Evolutionary conservation across 208 protist species (phyloP).

Genomic region (Leishmania major): DNA sequence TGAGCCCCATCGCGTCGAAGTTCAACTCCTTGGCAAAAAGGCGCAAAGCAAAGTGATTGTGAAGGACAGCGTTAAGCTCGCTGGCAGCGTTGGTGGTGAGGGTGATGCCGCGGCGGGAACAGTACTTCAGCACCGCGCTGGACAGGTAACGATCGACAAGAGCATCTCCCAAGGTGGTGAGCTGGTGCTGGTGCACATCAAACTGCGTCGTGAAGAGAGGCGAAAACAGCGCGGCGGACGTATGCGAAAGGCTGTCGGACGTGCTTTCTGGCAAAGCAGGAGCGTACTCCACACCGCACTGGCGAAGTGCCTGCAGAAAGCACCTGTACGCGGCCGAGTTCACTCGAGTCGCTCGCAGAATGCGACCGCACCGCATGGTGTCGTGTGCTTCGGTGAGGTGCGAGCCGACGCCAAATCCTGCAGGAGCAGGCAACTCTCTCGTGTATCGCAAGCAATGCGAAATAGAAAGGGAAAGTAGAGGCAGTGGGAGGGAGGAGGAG

Average conservation of each 20-base stretch:
- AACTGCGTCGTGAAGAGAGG: constrained; percentile 63
- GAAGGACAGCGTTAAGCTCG: constrained; percentile 74
- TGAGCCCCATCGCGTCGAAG: constrained; percentile 65
- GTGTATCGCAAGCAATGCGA: background rate
- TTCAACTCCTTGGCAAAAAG: constrained; percentile 74
- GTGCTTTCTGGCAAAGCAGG: constrained; percentile 7
- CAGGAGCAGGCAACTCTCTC: background rate
- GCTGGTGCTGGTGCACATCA: constrained; percentile 69
- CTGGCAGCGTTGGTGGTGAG: constrained; percentile 56
- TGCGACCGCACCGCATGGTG: background rate
- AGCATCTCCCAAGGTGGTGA: constrained; percentile 75
- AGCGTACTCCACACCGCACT: constrained; percentile 25
- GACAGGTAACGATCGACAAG: constrained; percentile 78
- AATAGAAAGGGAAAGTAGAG: constrained; percentile 15
- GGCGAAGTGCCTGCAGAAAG: constrained; percentile 19
- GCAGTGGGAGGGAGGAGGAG: background rate
- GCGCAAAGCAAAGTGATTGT: constrained; percentile 79
- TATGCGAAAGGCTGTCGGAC: constrained; percentile 16
- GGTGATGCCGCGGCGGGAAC: constrained; percentile 40
- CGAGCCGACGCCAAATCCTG: background rate
- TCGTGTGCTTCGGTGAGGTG: background rate
- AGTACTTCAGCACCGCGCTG: constrained; percentile 44
- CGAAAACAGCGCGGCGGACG: constrained; percentile 30
- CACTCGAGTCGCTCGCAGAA: background rate
- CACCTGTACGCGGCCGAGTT: constrained; percentile 22